Evolutionary conservation across 2,329 filamentous ascomycete species (phyloP), one percentile per base, ranked within the genome.

Genomic region (Arachnomyces sp.): DNA sequence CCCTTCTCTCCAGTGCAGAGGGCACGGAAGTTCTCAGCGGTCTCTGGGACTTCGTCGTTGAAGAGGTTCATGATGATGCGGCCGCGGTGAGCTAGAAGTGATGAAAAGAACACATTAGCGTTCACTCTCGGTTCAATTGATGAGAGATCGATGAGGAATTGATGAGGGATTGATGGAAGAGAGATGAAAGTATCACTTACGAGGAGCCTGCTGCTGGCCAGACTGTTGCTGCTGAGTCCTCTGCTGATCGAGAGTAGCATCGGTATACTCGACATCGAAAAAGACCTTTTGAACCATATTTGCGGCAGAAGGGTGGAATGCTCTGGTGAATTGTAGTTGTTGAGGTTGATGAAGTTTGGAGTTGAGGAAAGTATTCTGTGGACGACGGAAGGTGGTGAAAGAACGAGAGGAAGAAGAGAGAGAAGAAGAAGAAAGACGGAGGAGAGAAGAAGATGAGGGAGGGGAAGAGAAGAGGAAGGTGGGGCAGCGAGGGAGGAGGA

Each of bases 41-140:
- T 95, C 80, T 84, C 92, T 67, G 90, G 90, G 63, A 94, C 87
- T 47, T 80, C 75, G 52, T 87, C 77, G 64, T 90, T 77, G 76
- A 74, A 95, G 64, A 96, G 86, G 58, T 82, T 80, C 75, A 95
- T 93, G 74, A 78, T 84, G 75, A 96, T 85, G 63, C 84, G 83
- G 59, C 84, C 87, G 38, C 55, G 57, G 71, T 92, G 21, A 25
- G 21, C 21, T 25, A 9, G 5, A 9, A 9, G 21, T 25, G 37
- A 42, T 31, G 44, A 42, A 43, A 53, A 39, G 45, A 42, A 40
- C 40, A 44, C 33, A 31, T 44, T 43, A 59, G 59, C 39, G 55
- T 49, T 48, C 44, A 39, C 21, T 44, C 21, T 36, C 5, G 38
- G 21, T 46, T 29, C 33, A 32, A 31, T 42, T 39, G 29, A 16